A percentile compares a stretch with the other conserved stretches of the same genome.
These are phyloP conservation scores for Umbelopsis vinacea DNA, from an alignment of 192 early-diverging fungal genomes.

Conservation along the genomic window DNA sequence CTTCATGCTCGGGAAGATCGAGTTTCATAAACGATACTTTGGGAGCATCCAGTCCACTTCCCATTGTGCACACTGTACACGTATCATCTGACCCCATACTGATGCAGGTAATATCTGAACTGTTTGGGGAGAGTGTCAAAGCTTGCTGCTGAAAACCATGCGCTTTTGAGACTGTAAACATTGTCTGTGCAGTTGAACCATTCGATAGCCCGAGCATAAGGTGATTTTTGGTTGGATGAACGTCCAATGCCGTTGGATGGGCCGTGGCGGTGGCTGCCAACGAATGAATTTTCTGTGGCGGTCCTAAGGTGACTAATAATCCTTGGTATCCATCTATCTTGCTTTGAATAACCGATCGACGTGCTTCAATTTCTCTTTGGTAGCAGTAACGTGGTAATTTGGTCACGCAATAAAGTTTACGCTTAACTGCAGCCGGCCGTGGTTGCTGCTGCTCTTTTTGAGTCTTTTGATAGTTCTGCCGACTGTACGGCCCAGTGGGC, in stretches of 20 bases:
- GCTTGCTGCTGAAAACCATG: slow-evolving; percentile 4
- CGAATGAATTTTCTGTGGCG: background rate
- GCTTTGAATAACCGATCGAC: background rate
- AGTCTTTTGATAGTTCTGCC: slow-evolving; percentile 1
- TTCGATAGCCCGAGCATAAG: background rate
- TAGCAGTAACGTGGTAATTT: background rate
- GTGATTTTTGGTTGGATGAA: slow-evolving; percentile 8
- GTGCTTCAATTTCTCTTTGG: background rate
- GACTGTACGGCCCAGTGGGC: slow-evolving; percentile 30
- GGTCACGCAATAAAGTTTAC: background rate
- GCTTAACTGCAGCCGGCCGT: background rate
- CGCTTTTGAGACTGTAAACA: background rate
- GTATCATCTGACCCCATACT: slow-evolving; percentile 10
- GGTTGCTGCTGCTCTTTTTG: background rate
- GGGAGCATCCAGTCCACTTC: background rate
- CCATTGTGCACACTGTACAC: slow-evolving; percentile 1
- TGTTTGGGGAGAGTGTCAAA: background rate
- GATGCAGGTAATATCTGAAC: slow-evolving; percentile 6
- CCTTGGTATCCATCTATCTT: background rate
- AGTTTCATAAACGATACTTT: background rate
- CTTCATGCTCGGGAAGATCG: background rate
- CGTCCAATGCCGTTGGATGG: background rate
- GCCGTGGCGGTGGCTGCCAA: slow-evolving; percentile 15
- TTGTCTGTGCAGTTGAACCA: background rate
- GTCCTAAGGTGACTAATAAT: background rate